phyloP scores from a whole-genome alignment of 176 grass and related monocot genomes.

The Themeda triandra region DNA sequence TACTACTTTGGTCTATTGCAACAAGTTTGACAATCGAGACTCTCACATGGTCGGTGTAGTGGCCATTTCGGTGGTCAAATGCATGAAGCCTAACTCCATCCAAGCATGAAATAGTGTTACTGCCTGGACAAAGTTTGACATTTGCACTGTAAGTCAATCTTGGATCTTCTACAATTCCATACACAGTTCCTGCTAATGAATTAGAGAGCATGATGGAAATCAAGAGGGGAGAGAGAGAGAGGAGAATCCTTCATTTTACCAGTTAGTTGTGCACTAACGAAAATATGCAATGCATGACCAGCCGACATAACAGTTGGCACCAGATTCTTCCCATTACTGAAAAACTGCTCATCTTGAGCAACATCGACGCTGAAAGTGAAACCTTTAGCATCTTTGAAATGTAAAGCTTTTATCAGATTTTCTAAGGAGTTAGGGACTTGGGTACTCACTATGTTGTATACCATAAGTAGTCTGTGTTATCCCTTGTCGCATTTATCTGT shows the following conservation, averaged over 20 bases:
- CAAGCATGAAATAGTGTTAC: too few species aligned
- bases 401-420: neutral
- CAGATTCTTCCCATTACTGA: slow-evolving; percentile 49
- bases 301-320: slow-evolving; percentile 87
- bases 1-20: neutral
- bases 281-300: slow-evolving; percentile 89
- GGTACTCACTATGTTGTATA: too few species aligned
- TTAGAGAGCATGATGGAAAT: slow-evolving; percentile 21
- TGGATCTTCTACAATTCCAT: slow-evolving; percentile 81
- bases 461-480: too few species aligned
- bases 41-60: too few species aligned
- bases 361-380: slow-evolving; percentile 59
- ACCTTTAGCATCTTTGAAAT: slow-evolving; percentile 14
- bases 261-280: slow-evolving; percentile 70
- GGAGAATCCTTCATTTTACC: slow-evolving; percentile 34
- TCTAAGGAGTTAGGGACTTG: too few species aligned
- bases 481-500: too few species aligned
- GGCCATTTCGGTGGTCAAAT: too few species aligned
- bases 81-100: too few species aligned
- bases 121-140: slow-evolving; percentile 61
- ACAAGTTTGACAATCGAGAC: neutral
- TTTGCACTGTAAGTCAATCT: slow-evolving; percentile 76
- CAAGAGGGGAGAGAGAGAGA: neutral
- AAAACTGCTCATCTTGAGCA: slow-evolving; percentile 64
- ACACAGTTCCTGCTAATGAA: slow-evolving; percentile 63